Conservation (phyloP, 2,329 filamentous ascomycete genomes). For the Sclerotinia nivalis region DNA sequence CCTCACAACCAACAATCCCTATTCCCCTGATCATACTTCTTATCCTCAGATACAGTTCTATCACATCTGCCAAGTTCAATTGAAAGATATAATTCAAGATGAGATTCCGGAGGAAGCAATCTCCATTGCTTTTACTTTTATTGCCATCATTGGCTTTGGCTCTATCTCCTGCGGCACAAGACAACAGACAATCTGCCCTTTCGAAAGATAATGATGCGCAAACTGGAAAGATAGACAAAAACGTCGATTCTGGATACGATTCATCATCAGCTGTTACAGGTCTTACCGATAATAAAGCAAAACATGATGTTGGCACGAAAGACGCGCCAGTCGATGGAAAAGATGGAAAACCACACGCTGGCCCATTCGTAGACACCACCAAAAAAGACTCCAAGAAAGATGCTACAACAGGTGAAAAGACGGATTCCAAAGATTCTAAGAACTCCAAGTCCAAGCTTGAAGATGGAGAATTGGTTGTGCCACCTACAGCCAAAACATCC, state of each 20-base stretch:
- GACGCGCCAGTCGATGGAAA: constrained; percentile 89
- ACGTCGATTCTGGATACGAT: constrained; percentile 22
- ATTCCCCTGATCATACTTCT: background rate
- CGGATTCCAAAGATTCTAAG: constrained; percentile 39
- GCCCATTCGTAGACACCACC: constrained; percentile 68
- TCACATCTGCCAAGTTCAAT: background rate
- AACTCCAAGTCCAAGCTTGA: constrained; percentile 40
- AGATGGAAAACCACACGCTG: constrained; percentile 90
- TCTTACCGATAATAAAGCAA: constrained; percentile 38
- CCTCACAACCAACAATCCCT: background rate
- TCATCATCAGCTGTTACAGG: constrained; percentile 31
- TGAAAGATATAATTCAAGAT: constrained; percentile 46
- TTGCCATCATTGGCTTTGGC: constrained; percentile 56
- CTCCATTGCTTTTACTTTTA: constrained; percentile 61
- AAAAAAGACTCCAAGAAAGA: constrained; percentile 52
- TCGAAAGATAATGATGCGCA: constrained; percentile 32
- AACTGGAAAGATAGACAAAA: constrained; percentile 29
- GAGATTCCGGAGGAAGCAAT: constrained; percentile 57
- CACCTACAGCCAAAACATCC: constrained; percentile 51
- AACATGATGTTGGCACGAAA: constrained; percentile 57
- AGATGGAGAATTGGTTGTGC: constrained; percentile 41
- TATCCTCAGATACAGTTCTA: background rate
- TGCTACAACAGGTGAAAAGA: constrained; percentile 32
- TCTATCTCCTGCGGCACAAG: constrained; percentile 38
- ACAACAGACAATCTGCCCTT: constrained; percentile 31